A percentile compares a stretch with the other conserved stretches of the same genome.
phyloP scores from a whole-genome alignment of 2,329 filamentous ascomycete genomes.

The Fusarium nisikadoi region DNA sequence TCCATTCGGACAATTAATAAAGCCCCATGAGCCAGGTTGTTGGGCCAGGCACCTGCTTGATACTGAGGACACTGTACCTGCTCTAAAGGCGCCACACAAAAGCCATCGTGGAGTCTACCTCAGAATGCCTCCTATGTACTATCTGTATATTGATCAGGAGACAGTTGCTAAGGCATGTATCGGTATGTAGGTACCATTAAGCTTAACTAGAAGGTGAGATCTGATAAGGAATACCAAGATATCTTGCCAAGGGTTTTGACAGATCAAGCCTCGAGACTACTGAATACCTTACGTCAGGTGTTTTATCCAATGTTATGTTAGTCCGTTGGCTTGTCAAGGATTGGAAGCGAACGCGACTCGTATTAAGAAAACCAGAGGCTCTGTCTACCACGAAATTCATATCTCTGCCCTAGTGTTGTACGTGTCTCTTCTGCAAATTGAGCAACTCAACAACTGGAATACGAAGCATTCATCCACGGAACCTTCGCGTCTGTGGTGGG shows the following conservation, averaged over 20 bases:
- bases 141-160: not conserved
- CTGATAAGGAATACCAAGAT: not conserved
- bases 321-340: not conserved
- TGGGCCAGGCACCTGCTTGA: conserved; percentile 11
- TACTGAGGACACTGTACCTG: not conserved
- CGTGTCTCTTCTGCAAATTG: not conserved
- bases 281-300: not conserved
- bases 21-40: conserved; percentile 17
- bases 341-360: not conserved
- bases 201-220: not conserved
- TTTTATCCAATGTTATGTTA: not conserved
- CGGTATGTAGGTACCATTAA: no score
- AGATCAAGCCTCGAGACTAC: not conserved
- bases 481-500: not conserved
- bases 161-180: not conserved
- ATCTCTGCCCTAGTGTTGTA: not conserved
- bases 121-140: no score
- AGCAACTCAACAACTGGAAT: not conserved
- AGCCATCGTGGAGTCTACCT: conserved; percentile 10
- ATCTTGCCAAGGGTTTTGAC: not conserved
- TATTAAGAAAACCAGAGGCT: not conserved
- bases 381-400: not conserved
- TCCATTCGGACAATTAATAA: not conserved
- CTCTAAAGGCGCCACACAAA: conserved; percentile 17
- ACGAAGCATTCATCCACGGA: not conserved